A percentile compares a stretch with the other conserved stretches of the same genome.
phyloP scores from a whole-genome alignment of 2,329 filamentous ascomycete species.

The Ophiostoma triangulosporum region DNA sequence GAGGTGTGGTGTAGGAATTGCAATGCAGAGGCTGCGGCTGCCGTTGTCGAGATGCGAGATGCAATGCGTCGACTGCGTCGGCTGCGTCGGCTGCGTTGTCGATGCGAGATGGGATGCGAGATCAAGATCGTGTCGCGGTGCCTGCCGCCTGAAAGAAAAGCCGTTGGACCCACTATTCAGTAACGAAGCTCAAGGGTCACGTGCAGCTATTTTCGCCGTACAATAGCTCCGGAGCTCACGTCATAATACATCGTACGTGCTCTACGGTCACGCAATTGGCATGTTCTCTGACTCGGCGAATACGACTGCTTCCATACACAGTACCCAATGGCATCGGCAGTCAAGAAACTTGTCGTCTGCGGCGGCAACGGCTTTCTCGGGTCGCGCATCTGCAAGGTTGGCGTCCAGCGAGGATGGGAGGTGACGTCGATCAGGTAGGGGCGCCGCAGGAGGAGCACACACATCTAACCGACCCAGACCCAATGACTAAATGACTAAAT shows the following conservation, averaged over 20 bases:
- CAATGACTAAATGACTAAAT: no score
- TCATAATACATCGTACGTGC: no score
- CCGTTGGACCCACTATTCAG: background rate
- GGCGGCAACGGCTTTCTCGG: constrained; percentile 90
- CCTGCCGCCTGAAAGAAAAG: background rate
- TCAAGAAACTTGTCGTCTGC: constrained; percentile 74
- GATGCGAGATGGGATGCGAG: background rate
- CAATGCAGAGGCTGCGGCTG: background rate
- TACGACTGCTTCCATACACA: no score
- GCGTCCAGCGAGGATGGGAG: constrained; percentile 73
- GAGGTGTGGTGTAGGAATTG: no score
- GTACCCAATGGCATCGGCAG: constrained; percentile 22
- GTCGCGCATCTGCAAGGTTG: constrained; percentile 79
- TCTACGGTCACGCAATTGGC: no score
- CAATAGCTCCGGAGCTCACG: background rate
- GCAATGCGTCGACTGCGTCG: no score
- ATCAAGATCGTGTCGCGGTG: background rate
- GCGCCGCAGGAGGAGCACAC: background rate
- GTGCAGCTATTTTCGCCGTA: constrained; percentile 5
- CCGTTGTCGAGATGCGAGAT: background rate
- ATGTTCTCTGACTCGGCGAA: no score
- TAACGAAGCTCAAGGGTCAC: background rate
- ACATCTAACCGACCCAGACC: no score
- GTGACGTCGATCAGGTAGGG: constrained; percentile 80
- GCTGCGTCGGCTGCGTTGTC: no score